phyloP scores from a whole-genome alignment of 179 eudicot genomes.

The Beta macrorhiza region DNA sequence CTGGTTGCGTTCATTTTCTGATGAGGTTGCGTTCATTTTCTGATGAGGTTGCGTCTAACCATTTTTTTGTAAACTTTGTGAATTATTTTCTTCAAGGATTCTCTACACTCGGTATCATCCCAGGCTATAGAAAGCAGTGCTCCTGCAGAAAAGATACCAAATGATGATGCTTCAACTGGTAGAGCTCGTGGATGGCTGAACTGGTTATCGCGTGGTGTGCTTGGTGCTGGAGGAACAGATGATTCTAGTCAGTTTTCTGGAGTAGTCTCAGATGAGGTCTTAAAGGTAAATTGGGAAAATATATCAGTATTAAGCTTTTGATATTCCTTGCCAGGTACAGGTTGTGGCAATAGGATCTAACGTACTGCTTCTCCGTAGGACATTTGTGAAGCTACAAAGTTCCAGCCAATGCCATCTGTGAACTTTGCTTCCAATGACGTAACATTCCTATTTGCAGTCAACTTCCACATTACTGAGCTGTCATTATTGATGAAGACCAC shows the following conservation, averaged over 20 bases:
- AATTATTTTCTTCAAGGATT: constrained; percentile 48
- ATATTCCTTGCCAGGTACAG: background rate
- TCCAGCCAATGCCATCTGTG: constrained; percentile 56
- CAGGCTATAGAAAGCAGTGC: constrained; percentile 30
- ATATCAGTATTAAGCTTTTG: background rate
- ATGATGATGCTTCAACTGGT: constrained; percentile 55
- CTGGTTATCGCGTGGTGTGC: constrained; percentile 96
- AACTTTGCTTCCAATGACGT: constrained; percentile 38
- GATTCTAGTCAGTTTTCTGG: constrained; percentile 97
- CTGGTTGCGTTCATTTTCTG: too few species aligned
- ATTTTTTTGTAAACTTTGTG: background rate
- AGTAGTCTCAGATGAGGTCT: constrained; percentile 93
- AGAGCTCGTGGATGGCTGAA: constrained; percentile 91
- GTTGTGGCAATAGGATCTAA: constrained; percentile 5
- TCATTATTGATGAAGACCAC: constrained; percentile 59
- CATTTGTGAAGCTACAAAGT: constrained; percentile 92
- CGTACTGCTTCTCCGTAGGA: constrained; percentile 45
- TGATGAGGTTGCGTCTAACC: background rate
- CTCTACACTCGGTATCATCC: constrained; percentile 41
- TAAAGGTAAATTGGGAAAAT: constrained; percentile 52
- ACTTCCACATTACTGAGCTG: constrained; percentile 47
- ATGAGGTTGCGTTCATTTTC: background rate
- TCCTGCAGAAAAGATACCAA: constrained; percentile 42
- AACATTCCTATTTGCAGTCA: constrained; percentile 50
- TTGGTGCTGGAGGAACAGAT: constrained; percentile 98